Conservation (phyloP, 2,329 filamentous ascomycete genomes). For the Trichophyton equinum region DNA sequence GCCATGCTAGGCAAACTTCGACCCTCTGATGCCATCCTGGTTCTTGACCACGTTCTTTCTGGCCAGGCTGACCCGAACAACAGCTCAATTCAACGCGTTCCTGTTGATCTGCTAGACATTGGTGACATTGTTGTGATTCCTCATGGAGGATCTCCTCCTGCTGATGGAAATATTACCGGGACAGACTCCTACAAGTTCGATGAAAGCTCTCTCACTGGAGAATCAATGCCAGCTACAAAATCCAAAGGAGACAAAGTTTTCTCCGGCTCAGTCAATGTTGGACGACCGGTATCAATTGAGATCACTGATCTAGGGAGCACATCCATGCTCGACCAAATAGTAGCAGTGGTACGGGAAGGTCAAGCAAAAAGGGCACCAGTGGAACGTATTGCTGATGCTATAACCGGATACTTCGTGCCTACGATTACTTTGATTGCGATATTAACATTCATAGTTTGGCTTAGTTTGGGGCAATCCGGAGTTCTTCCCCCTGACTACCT, state of each 20-base stretch:
- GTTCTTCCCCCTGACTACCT: constrained; percentile 39
- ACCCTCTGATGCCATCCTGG: constrained; percentile 61
- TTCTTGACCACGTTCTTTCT: constrained; percentile 25
- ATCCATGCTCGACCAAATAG: constrained; percentile 40
- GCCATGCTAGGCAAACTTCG: constrained; percentile 64
- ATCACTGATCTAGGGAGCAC: constrained; percentile 35
- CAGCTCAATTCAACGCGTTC: constrained; percentile 33
- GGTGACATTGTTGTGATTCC: constrained; percentile 63
- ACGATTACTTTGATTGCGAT: constrained; percentile 38
- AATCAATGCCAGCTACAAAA: constrained; percentile 37
- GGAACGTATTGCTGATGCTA: constrained; percentile 35
- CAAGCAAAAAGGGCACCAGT: constrained; percentile 38
- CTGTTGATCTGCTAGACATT: constrained; percentile 58
- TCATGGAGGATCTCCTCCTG: constrained; percentile 71
- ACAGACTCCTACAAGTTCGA: constrained; percentile 59
- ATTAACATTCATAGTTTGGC: constrained; percentile 36
- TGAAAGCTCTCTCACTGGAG: constrained; percentile 71
- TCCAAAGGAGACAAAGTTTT: constrained; percentile 31
- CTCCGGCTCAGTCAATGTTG: constrained; percentile 37
- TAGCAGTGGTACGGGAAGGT: constrained; percentile 37
- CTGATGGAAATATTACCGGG: constrained; percentile 54
- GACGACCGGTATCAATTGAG: constrained; percentile 32
- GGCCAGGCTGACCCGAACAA: constrained; percentile 9
- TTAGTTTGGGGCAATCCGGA: constrained; percentile 33
- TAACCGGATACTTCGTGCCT: constrained; percentile 40